Base-by-base conservation (phyloP, 352 stramenopile species). In the Poterioochromonas sp. region DNA sequence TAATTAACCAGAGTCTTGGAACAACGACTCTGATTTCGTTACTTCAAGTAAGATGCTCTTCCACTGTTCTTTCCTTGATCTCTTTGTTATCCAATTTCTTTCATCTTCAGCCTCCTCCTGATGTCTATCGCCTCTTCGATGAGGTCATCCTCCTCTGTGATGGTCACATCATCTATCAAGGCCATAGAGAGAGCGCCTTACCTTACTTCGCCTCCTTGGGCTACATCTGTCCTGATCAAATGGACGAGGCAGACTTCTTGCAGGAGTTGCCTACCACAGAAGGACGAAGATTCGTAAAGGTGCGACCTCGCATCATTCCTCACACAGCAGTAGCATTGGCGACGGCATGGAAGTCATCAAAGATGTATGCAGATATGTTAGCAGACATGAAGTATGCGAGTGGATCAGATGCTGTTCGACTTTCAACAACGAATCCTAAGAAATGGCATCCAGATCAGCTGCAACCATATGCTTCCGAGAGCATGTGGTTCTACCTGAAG, bases 61-160 rank as follows among this genome's bases (percentile, higher is more conserved):
- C 8, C 53, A 34, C 2, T 32, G 5, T 32, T 47, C n/a, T 41
- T 47, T 40, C 87, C 8, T 12, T 32, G 5, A 26, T 47, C 5
- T 73, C 40, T 15, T 29, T 49, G 37, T 73, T 43, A 34, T 32
- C n/a, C n/a, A n/a, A n/a, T n/a, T n/a, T n/a, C n/a, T n/a, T n/a
- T n/a, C n/a, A n/a, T n/a, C n/a, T n/a, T n/a, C n/a, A 97, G 83
- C 92, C 92, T 26, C 86, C 92, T 29, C 93, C 93, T 0, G 92
- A 97, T 81, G 91, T 94, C 20, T 94, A 94, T 63, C 87, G 88
- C 22, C 83, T 96, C n/a, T 98, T 98, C 81, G 94, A 98, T 81
- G 88, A 98, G 77, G 87, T 98, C 26, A 84, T 97, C 39, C 86
- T 98, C 79, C 78, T 98, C 39, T 91, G 94, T 79, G 87, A 95